phyloP scores from a whole-genome alignment of 2,329 filamentous ascomycete genomes.

The Chaetothyriales sp. region DNA sequence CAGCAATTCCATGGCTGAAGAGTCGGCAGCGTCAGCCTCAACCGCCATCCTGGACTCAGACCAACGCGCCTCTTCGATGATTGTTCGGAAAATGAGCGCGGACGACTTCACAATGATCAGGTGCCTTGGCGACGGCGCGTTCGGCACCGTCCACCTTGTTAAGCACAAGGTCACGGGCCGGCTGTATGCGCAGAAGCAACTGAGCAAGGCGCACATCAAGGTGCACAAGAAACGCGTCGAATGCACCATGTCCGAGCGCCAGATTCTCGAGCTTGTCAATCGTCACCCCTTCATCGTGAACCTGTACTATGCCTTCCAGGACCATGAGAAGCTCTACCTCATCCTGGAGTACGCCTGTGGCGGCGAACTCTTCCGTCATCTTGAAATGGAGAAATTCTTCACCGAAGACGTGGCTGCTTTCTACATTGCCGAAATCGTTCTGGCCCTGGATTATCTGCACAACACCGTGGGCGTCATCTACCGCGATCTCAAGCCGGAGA shows the following conservation, averaged over 20 bases:
- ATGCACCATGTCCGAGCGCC: slow-evolving; percentile 92
- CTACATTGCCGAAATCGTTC: slow-evolving; percentile 96
- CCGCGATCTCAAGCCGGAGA: slow-evolving; percentile 84
- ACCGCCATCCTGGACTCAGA: slow-evolving; percentile 40
- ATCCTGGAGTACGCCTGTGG: slow-evolving; percentile 97
- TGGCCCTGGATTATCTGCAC: slow-evolving; percentile 86
- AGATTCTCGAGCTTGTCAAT: slow-evolving; percentile 89
- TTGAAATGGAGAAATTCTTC: slow-evolving; percentile 91
- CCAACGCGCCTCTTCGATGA: slow-evolving; percentile 20
- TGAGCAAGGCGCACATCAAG: slow-evolving; percentile 88
- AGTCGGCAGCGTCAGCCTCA: slow-evolving; percentile 32
- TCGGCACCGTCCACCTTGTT: slow-evolving; percentile 85
- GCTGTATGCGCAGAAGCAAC: slow-evolving; percentile 94
- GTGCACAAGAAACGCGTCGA: slow-evolving; percentile 93
- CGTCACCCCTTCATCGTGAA: slow-evolving; percentile 96
- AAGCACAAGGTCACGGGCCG: slow-evolving; percentile 77
- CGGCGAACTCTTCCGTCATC: slow-evolving; percentile 89
- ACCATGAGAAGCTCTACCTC: slow-evolving; percentile 91
- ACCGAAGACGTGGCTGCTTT: slow-evolving; percentile 77
- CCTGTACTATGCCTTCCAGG: slow-evolving; percentile 95
- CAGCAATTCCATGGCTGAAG: slow-evolving; percentile 39
- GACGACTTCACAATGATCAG: slow-evolving; percentile 80
- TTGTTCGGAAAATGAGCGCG: slow-evolving; percentile 71
- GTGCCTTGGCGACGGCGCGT: slow-evolving; percentile 90
- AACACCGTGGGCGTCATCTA: slow-evolving; percentile 87